A percentile compares a stretch with the other conserved stretches of the same genome.
These are phyloP conservation scores for Blastobotrys serpentis DNA, from an alignment of 1,139 yeast species.

Conservation along the genomic window DNA sequence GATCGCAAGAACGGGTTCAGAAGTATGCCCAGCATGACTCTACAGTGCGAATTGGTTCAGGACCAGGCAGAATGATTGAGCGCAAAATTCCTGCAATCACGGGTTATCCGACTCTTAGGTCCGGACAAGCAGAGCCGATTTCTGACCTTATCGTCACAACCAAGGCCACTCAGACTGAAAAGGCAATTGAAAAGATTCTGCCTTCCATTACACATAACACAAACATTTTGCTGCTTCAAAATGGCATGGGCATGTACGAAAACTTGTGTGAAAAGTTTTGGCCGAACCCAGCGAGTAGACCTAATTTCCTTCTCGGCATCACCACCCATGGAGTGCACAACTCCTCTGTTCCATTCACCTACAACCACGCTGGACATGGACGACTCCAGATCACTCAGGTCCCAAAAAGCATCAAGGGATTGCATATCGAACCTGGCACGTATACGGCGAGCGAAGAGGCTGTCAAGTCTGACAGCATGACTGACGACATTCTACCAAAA, in stretches of 20 bases:
- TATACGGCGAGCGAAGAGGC: conserved; percentile 24
- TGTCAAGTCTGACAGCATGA: conserved; percentile 21
- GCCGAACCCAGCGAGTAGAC: conserved; percentile 48
- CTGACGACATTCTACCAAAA: conserved; percentile 2
- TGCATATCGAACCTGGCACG: conserved; percentile 11
- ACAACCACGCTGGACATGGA: conserved; percentile 69
- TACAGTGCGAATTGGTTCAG: conserved; percentile 29
- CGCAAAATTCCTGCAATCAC: conserved; percentile 20
- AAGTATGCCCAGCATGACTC: conserved; percentile 45
- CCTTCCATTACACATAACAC: conserved; percentile 46
- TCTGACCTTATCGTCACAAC: conserved; percentile 60
- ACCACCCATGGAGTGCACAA: conserved; percentile 77
- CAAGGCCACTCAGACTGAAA: conserved; percentile 56
- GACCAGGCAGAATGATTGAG: conserved; percentile 18
- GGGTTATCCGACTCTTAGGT: conserved; percentile 14
- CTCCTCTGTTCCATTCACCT: conserved; percentile 36
- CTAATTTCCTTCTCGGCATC: conserved; percentile 68
- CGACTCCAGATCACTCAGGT: conserved; percentile 47
- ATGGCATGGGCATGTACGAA: conserved; percentile 71
- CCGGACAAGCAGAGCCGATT: conserved; percentile 34
- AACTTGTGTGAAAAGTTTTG: conserved; percentile 54
- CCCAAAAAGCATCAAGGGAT: conserved; percentile 12
- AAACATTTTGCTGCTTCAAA: conserved; percentile 67
- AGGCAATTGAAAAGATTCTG: conserved; percentile 49
- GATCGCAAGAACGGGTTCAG: conserved; percentile 42